Evolutionary conservation across 2,329 filamentous ascomycete species (phyloP).

Genomic region (Diaporthe sp.): DNA sequence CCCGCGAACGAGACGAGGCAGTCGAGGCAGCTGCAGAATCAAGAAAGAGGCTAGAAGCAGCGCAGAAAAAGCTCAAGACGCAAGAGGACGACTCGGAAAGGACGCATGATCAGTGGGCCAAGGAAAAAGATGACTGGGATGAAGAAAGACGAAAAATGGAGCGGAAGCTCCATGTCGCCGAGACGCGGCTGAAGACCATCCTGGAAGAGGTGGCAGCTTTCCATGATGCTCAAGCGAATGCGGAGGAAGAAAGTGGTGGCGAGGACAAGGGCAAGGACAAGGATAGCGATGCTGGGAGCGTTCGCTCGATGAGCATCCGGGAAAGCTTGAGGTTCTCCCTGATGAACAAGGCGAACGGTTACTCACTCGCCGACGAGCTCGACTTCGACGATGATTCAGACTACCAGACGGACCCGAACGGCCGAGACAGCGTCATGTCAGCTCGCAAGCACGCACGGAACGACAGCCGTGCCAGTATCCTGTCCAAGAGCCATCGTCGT

Average conservation of each 20-base stretch:
- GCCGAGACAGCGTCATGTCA: slow-evolving; percentile 73
- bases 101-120: slow-evolving; percentile 84
- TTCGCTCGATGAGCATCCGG: slow-evolving; percentile 80
- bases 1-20: slow-evolving; percentile 87
- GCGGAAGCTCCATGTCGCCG: slow-evolving; percentile 88
- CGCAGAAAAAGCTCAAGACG: slow-evolving; percentile 81
- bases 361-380: slow-evolving; percentile 92
- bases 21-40: slow-evolving; percentile 79
- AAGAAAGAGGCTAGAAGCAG: slow-evolving; percentile 80
- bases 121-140: slow-evolving; percentile 88
- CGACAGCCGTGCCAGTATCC: slow-evolving; percentile 69
- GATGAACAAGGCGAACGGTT: slow-evolving; percentile 74
- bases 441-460: slow-evolving; percentile 64
- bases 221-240: slow-evolving; percentile 62
- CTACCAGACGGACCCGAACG: slow-evolving; percentile 78
- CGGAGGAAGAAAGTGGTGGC: slow-evolving; percentile 57
- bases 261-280: slow-evolving; percentile 73
- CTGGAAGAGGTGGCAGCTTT: slow-evolving; percentile 87
- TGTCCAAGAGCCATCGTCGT: slow-evolving; percentile 64
- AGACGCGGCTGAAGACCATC: slow-evolving; percentile 85
- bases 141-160: slow-evolving; percentile 86
- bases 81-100: slow-evolving; percentile 88
- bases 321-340: slow-evolving; percentile 81
- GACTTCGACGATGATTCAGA: slow-evolving; percentile 86
- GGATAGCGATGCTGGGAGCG: slow-evolving; percentile 80